These are phyloP conservation scores for Lactarius trivialis DNA, from an alignment of 768 basidiomycete genomes.

Conservation along the genomic window DNA sequence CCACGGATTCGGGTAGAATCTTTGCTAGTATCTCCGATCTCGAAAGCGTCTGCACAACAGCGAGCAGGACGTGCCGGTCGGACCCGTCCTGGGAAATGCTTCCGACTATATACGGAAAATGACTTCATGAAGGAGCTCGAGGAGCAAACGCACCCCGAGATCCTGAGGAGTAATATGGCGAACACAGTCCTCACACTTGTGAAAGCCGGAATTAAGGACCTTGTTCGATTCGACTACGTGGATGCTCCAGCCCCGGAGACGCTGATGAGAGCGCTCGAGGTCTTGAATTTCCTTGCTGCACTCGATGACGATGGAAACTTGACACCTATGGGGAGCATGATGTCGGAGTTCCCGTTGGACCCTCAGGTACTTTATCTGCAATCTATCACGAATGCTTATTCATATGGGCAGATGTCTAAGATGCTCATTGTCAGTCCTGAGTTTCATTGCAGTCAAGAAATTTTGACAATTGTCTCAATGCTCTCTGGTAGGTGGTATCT, in stretches of 20 bases:
- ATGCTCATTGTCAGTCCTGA: slow-evolving; percentile 92
- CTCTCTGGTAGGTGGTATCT: slow-evolving; percentile 59
- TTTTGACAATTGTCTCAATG: slow-evolving; percentile 93
- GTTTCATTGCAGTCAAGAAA: slow-evolving; percentile 93
- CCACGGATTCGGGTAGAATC: slow-evolving; percentile 95
- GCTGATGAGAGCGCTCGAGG: slow-evolving; percentile 91
- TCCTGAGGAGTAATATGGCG: slow-evolving; percentile 85
- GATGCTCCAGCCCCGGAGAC: slow-evolving; percentile 97
- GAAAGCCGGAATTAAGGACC: slow-evolving; percentile 92
- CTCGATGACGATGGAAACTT: slow-evolving; percentile 91
- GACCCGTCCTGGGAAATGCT: slow-evolving; percentile 95
- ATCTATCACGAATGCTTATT: not conserved
- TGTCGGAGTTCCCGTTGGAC: slow-evolving; percentile 98
- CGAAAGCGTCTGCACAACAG: slow-evolving; percentile 94
- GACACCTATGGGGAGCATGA: slow-evolving; percentile 77
- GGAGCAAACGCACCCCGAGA: slow-evolving; percentile 96
- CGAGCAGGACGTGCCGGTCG: slow-evolving; percentile 93
- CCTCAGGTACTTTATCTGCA: slow-evolving; percentile 57
- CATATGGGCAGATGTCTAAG: slow-evolving; percentile 63
- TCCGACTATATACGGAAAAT: slow-evolving; percentile 92
- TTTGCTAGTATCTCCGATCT: slow-evolving; percentile 91
- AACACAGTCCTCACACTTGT: slow-evolving; percentile 91
- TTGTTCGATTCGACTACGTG: slow-evolving; percentile 82
- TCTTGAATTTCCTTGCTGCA: slow-evolving; percentile 87
- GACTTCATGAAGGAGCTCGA: slow-evolving; percentile 94